Evolutionary conservation across 345 rosid genomes (phyloP).

Genomic region (Populus deltoides): DNA sequence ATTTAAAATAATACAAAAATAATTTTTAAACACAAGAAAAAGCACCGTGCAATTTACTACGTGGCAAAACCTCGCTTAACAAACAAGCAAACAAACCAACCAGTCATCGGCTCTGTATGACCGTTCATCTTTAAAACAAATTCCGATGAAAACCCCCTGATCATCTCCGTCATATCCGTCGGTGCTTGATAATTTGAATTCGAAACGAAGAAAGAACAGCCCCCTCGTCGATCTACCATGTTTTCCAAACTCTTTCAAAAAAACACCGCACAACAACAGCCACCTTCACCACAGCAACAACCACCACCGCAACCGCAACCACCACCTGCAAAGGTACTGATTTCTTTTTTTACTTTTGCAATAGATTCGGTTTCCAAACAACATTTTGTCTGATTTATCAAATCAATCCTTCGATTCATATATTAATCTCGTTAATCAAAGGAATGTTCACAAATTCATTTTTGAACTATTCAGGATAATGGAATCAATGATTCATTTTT

Average conservation of each 20-base stretch:
- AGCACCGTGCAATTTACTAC: too few species aligned
- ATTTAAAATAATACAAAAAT: too few species aligned
- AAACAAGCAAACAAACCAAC: neutral
- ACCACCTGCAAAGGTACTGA: neutral
- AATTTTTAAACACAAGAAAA: too few species aligned
- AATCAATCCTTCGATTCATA: neutral
- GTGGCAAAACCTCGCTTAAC: neutral
- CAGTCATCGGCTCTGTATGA: conserved; percentile 5
- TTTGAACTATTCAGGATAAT: neutral
- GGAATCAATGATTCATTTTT: neutral
- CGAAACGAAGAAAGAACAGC: neutral
- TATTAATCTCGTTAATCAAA: neutral
- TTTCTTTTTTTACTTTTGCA: neutral
- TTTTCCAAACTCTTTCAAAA: conserved; percentile 50
- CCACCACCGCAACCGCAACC: neutral
- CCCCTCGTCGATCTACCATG: conserved; percentile 31
- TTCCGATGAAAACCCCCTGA: neutral
- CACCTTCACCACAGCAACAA: conserved; percentile 14
- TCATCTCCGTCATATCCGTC: neutral
- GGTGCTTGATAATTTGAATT: neutral
- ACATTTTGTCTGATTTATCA: neutral
- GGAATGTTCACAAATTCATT: neutral
- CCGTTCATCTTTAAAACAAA: neutral
- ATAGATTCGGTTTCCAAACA: neutral
- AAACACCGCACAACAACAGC: conserved; percentile 15